Base-by-base conservation (phyloP, 2,329 filamentous ascomycete species). In the Fusarium sacchari region DNA sequence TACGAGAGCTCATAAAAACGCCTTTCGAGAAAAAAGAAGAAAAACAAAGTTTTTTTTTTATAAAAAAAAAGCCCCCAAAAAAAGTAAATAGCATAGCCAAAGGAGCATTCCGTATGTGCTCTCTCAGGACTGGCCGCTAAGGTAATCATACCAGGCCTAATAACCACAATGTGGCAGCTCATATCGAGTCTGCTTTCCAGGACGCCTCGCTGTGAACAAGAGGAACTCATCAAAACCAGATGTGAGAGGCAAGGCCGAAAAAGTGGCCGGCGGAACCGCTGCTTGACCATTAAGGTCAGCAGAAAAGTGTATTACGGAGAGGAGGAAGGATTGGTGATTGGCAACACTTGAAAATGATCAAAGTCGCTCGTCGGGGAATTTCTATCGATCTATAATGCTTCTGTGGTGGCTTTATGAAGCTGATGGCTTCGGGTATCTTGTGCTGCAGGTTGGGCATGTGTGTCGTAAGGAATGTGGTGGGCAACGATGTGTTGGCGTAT, bases 341-440 rank as follows among this genome's bases (percentile, higher is more conserved):
- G 61, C 30, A 58, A 61, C 49, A 59, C 56, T 37, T 39, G 63
- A 66, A 62, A 59, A 57, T 60, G 47, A 65, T 43, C 55, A n/a
- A 56, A 53, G 61, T 55, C 49, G 58, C 57, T 69, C 50, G 60
- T 75, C 70, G 47, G 64, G 52, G 64, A 69, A 73, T 75, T 66
- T 76, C 69, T 77, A 76, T 75, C 76, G 72, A 67, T 78, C 73
- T 78, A 76, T 78, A 53, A 59, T 76, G 64, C 67, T 72, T 71
- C 71, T 73, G 69, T 72, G 67, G 68, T 77, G 55, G 67, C 60
- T 75, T 77, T 55, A 58, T 78, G 74, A 78, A 77, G 63, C 74
- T 58, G 68, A 71, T 30, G 58, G 73, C 71, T 76, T 73, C 71
- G 76, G 76, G 76, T 78, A 78, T 78, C 71, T 77, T 63, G 56